Percentiles rank a stretch among this genome's conserved stretches.
phyloP scores from a whole-genome alignment of 140 eudicot genomes.

The Ambrosia hybrid region DNA sequence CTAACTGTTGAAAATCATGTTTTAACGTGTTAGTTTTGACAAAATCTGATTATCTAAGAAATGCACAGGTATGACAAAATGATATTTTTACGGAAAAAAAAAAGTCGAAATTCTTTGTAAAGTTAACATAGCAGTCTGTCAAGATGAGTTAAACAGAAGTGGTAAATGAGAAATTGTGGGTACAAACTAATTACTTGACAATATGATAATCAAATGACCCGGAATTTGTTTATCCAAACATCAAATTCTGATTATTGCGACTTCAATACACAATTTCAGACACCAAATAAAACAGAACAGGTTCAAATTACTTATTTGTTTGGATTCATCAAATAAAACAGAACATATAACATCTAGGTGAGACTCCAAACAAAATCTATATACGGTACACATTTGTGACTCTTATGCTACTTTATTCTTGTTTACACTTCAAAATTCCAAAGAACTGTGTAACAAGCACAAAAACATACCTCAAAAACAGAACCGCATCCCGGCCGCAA shows the following conservation, averaged over 20 bases:
- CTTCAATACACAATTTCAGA: no score
- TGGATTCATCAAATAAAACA: no score
- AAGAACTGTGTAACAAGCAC: not conserved
- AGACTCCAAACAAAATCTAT: no score
- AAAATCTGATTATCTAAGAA: not conserved
- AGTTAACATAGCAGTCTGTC: not conserved
- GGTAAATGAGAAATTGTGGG: not conserved
- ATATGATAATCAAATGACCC: no score
- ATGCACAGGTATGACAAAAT: not conserved
- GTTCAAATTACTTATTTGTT: no score
- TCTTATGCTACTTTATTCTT: no score
- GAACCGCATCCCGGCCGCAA: slow-evolving; percentile 63
- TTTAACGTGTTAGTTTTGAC: not conserved
- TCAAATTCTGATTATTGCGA: no score
- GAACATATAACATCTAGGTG: no score
- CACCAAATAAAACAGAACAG: no score
- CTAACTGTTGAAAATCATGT: not conserved
- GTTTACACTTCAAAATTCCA: not conserved
- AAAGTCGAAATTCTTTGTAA: not conserved
- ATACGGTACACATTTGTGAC: no score
- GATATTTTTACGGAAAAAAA: not conserved
- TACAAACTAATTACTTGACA: not conserved
- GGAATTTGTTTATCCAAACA: no score
- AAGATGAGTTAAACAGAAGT: not conserved
- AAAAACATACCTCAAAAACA: slow-evolving; percentile 70